These are phyloP conservation scores for Starmerella davenportii DNA, from an alignment of 805 yeast genomes.

Conservation along the genomic window DNA sequence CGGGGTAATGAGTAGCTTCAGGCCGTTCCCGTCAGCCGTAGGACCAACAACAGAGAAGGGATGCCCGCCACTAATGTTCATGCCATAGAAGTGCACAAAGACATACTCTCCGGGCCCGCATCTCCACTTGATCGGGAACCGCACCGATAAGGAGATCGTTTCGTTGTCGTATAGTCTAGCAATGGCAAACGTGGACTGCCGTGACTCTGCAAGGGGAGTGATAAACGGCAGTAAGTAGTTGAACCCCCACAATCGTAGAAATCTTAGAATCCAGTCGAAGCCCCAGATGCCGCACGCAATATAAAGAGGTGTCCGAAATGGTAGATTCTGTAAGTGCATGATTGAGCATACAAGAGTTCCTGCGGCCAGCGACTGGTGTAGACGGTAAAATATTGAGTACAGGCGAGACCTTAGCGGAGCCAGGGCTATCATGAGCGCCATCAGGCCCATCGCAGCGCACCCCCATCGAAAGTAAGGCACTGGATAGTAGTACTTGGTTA, in stretches of 20 bases:
- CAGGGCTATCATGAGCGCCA: conserved; percentile 29
- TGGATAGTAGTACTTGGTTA: conserved; percentile 21
- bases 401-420: conserved; percentile 32
- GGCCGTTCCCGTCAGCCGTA: conserved; percentile 26
- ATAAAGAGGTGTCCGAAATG: conserved; percentile 38
- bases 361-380: conserved; percentile 38
- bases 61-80: conserved; percentile 46
- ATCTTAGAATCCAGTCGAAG: conserved; percentile 41
- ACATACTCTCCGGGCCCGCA: conserved; percentile 46
- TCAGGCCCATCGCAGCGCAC: conserved; percentile 22
- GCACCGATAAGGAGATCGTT: conserved; percentile 32
- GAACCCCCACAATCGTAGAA: conserved; percentile 29
- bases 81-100: conserved; percentile 33
- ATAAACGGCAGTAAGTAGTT: conserved; percentile 19
- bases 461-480: conserved; percentile 23
- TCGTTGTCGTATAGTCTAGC: conserved; percentile 29
- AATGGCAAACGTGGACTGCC: conserved; percentile 22
- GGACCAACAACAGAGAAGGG: conserved; percentile 41
- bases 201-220: conserved; percentile 25
- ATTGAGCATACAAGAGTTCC: conserved; percentile 38
- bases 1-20: conserved; percentile 33
- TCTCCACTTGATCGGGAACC: conserved; percentile 37
- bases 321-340: conserved; percentile 34
- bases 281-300: conserved; percentile 48
- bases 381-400: conserved; percentile 38